phyloP scores from a whole-genome alignment of 2,329 filamentous ascomycete species.

The Aspergillus tanneri region DNA sequence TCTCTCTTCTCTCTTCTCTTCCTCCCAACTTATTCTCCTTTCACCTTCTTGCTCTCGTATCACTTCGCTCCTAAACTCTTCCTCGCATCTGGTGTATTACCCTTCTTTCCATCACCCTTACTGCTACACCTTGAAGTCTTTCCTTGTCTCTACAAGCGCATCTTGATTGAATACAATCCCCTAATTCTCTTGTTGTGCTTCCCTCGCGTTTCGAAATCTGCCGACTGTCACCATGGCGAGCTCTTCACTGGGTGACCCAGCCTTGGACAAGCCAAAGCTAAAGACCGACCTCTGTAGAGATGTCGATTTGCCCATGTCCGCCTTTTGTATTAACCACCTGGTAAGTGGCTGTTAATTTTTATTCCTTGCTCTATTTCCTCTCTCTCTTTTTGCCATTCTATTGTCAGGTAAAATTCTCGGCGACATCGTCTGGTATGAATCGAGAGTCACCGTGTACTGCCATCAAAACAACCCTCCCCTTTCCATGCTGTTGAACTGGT shows the following conservation, averaged over 20 bases:
- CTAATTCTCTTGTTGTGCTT: too few relatives aligned
- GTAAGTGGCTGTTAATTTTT: too few relatives aligned
- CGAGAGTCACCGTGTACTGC: too few relatives aligned
- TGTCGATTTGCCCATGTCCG: constrained; percentile 24
- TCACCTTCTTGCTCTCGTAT: background rate
- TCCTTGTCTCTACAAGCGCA: too few relatives aligned
- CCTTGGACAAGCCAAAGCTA: constrained; percentile 21
- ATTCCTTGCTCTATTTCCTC: background rate
- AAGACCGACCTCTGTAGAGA: constrained; percentile 26
- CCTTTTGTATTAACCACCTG: constrained; percentile 24
- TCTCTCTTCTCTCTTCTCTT: background rate
- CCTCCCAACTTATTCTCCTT: background rate
- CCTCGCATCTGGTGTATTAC: too few relatives aligned
- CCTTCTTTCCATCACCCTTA: too few relatives aligned
- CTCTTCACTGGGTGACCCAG: constrained; percentile 17
- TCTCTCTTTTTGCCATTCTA: background rate
- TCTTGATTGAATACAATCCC: too few relatives aligned
- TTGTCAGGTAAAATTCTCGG: background rate
- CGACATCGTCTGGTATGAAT: background rate
- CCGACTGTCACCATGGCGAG: constrained; percentile 8
- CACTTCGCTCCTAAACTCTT: background rate
- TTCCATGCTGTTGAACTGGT: too few relatives aligned
- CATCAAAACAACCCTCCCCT: too few relatives aligned
- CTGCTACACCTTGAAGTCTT: too few relatives aligned
- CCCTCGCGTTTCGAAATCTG: too few relatives aligned